Conservation (phyloP, 345 rosid genomes). For the Gossypium longicalyx region DNA sequence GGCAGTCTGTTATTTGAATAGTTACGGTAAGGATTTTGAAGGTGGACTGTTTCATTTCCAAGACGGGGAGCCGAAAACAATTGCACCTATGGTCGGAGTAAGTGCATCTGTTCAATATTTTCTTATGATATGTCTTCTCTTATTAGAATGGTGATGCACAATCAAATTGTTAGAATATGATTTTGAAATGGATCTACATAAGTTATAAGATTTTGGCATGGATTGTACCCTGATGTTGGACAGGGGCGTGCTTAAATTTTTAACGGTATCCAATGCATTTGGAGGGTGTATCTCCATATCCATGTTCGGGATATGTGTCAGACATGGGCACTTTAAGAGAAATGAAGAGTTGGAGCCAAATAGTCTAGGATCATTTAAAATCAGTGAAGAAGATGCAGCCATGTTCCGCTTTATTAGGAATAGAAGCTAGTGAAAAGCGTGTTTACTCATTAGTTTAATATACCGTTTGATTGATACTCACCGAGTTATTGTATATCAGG, state of each 20-base stretch:
- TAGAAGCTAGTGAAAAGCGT: neutral
- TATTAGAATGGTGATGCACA: neutral
- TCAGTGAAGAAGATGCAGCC: neutral
- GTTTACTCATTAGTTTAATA: neutral
- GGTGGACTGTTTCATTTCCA: slow-evolving; percentile 88
- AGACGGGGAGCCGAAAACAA: slow-evolving; percentile 59
- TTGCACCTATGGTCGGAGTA: slow-evolving; percentile 74
- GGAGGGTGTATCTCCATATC: neutral
- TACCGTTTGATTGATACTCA: slow-evolving; percentile 9
- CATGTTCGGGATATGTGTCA: neutral
- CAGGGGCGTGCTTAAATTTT: neutral
- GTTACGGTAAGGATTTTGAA: slow-evolving; percentile 54
- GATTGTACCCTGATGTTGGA: neutral
- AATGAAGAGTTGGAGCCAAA: neutral
- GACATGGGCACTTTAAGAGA: neutral
- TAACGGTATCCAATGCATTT: neutral
- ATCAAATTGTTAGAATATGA: neutral
- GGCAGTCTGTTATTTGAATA: slow-evolving; percentile 96
- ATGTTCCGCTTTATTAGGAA: neutral
- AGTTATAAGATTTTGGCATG: neutral
- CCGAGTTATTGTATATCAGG: slow-evolving; percentile 39
- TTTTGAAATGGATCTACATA: neutral
- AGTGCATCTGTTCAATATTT: slow-evolving; percentile 24
- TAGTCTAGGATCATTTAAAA: neutral
- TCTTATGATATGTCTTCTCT: neutral